Conservation (phyloP, 2,329 filamentous ascomycete species). For the Exophiala calicioides region DNA sequence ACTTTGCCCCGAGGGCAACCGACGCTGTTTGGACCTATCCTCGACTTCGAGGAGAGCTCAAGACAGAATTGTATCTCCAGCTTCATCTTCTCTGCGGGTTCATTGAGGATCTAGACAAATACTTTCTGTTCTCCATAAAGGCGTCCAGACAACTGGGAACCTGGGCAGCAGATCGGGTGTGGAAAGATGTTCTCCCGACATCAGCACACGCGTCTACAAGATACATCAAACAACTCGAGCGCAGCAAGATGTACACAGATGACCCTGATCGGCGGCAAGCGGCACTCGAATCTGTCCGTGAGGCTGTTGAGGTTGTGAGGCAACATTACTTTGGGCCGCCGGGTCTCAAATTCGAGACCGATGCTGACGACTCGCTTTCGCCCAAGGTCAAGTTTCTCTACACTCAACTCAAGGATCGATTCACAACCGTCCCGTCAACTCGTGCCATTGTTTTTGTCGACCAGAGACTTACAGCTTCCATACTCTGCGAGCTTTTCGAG, state of each 20-base stretch:
- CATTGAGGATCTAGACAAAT: slow-evolving; percentile 53
- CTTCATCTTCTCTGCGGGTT: slow-evolving; percentile 58
- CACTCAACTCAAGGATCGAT: slow-evolving; percentile 63
- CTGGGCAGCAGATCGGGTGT: slow-evolving; percentile 84
- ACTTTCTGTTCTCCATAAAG: slow-evolving; percentile 61
- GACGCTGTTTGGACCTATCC: slow-evolving; percentile 63
- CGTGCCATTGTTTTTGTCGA: slow-evolving; percentile 89
- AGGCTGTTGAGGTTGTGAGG: slow-evolving; percentile 21
- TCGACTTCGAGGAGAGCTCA: slow-evolving; percentile 52
- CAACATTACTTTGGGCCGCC: slow-evolving; percentile 20
- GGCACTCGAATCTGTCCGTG: slow-evolving; percentile 15
- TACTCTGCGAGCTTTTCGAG: slow-evolving; percentile 69
- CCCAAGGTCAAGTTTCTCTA: slow-evolving; percentile 68
- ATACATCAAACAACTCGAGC: slow-evolving; percentile 22
- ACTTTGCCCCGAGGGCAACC: slow-evolving; percentile 60
- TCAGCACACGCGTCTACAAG: slow-evolving; percentile 17
- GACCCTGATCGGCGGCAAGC: slow-evolving; percentile 16
- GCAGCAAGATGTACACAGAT: slow-evolving; percentile 14
- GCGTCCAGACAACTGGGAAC: slow-evolving; percentile 69
- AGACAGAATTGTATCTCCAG: slow-evolving; percentile 64
- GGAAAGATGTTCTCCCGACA: slow-evolving; percentile 65
- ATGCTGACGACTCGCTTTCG: no score
- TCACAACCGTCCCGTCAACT: slow-evolving; percentile 56
- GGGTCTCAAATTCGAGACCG: slow-evolving; percentile 6
- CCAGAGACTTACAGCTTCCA: slow-evolving; percentile 71